Percentiles rank a stretch among this genome's conserved stretches.
phyloP scores from a whole-genome alignment of 2,329 filamentous ascomycete species.

The Paecilomyces sp. region DNA sequence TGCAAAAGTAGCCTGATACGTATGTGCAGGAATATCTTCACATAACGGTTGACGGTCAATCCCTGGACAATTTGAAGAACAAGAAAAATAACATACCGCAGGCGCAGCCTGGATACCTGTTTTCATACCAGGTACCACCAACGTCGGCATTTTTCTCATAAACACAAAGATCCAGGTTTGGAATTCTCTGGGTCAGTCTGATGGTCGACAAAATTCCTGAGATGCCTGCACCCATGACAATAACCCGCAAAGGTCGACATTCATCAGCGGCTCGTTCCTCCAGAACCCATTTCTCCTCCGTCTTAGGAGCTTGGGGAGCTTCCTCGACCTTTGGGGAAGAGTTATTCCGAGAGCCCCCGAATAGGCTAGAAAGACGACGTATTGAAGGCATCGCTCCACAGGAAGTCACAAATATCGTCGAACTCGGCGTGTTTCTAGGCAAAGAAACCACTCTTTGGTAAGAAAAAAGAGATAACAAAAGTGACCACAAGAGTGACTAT shows the following conservation, averaged over 20 bases:
- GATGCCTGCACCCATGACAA: slow-evolving; percentile 33
- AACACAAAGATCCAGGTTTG: slow-evolving; percentile 27
- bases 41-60: background rate
- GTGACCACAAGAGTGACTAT: background rate
- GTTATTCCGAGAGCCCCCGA: background rate
- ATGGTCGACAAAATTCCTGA: slow-evolving; percentile 33
- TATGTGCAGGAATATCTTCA: slow-evolving; percentile 40
- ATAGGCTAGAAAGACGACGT: background rate
- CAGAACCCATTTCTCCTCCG: slow-evolving; percentile 11
- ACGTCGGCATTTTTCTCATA: slow-evolving; percentile 29
- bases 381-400: background rate
- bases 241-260: slow-evolving; percentile 21
- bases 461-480: background rate
- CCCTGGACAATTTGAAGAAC: slow-evolving; percentile 3
- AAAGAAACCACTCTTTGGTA: background rate
- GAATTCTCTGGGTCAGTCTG: slow-evolving; percentile 28
- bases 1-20: slow-evolving; percentile 46
- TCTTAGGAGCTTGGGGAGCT: background rate
- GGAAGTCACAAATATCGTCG: background rate
- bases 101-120: slow-evolving; percentile 29
- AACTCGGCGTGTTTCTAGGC: background rate
- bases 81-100: slow-evolving; percentile 18
- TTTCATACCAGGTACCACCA: slow-evolving; percentile 29
- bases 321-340: background rate
- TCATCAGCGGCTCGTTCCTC: slow-evolving; percentile 27